Base-by-base conservation (phyloP, 805 yeast species). In the Candida coleopterorum region DNA sequence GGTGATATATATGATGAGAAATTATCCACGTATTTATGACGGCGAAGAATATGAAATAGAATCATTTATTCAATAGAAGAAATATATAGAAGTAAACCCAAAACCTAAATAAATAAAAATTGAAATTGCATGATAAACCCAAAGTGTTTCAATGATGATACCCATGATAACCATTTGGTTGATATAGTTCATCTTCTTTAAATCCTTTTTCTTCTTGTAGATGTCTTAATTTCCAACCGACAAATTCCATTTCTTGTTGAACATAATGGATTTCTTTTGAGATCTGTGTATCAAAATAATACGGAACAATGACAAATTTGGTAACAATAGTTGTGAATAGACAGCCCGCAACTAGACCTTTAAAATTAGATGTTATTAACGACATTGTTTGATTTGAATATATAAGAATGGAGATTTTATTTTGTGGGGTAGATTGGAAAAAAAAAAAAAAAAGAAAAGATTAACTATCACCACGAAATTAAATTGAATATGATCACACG, bases 141-240 rank as follows among this genome's bases (percentile, higher is more conserved):
- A n/a, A n/a, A n/a, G n/a, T 20, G 10, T 23, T 7, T 17, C 14
- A 25, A 23, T 25, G 25, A 17, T 23, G 20, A 9, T 17, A 26
- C 6, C 38, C 37, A 22, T 34, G 53, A 34, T 49, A 51, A 9
- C 47, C 48, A 9, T 44, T 48, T 9, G 67, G 68, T 11, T 44
- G 48, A 37, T 58, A 61, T 16, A 55, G 35, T 9, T 56, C 62
- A 3, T 53, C 58, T 16, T 45, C 55, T 18, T 45, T 44, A 17
- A 49, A 42, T 10, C 68, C 68, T 30, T 38, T 46, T 8, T 44
- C 43, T 37, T 63, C 63, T 34, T 63, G 61, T 34, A 60, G 28
- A 30, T 43, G 45, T 18, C 67, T 48, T 3, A 63, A 56, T 10
- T 58, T 49, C 66, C 67, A 62, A 7, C 67, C 68, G 9, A 61